Evolutionary conservation across 2,329 filamentous ascomycete genomes (phyloP).

Genomic region (Triangularia verruculosa): DNA sequence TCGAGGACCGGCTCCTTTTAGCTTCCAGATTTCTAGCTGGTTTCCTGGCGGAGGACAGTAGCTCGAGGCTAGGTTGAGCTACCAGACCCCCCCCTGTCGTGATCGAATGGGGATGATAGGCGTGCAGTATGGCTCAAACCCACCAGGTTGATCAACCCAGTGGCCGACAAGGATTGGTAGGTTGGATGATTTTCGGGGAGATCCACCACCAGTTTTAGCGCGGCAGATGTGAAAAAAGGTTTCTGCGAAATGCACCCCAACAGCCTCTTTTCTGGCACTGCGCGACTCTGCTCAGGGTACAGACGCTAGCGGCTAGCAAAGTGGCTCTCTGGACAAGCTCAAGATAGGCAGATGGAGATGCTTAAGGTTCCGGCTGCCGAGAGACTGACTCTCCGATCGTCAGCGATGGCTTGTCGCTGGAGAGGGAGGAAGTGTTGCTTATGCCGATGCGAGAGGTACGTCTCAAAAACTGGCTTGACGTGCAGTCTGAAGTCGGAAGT

Average conservation of each 20-base stretch:
- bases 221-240: neutral
- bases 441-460: neutral
- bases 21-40: too few species aligned
- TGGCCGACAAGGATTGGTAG: neutral
- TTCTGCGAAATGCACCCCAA: neutral
- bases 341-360: neutral
- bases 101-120: neutral
- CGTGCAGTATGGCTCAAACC: too few species aligned
- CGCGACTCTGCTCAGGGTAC: neutral
- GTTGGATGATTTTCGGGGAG: neutral
- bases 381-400: neutral
- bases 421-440: neutral
- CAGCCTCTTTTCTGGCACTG: neutral
- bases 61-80: neutral
- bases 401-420: neutral
- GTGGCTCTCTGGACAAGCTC: neutral
- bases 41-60: too few species aligned
- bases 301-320: neutral
- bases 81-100: neutral
- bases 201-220: neutral
- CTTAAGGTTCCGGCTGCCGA: neutral
- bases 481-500: neutral
- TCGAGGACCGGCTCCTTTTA: neutral
- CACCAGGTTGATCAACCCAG: neutral
- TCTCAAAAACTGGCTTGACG: neutral